A percentile compares a stretch with the other conserved stretches of the same genome.
Conservation (phyloP, 106 monocot species). For the Platanthera zijinensis region DNA sequence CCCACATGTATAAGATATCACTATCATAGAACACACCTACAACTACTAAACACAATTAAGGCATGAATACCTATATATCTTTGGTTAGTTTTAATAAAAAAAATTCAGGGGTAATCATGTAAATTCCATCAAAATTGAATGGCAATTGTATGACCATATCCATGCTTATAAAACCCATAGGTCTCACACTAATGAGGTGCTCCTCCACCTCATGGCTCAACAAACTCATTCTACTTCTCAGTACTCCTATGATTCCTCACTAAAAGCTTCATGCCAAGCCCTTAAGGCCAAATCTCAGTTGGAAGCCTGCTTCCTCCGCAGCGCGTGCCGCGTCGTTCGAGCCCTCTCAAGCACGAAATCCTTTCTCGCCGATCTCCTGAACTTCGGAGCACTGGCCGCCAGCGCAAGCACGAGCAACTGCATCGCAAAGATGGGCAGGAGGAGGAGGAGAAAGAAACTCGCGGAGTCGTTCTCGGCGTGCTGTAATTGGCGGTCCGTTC, state of each 20-base stretch:
- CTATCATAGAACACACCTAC: neutral
- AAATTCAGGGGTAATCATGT: neutral
- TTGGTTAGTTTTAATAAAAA: neutral
- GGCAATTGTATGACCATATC: neutral
- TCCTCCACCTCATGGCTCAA: slow-evolving; percentile 29
- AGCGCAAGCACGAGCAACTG: slow-evolving; percentile 8
- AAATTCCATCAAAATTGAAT: neutral
- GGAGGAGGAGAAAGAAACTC: slow-evolving; percentile 14
- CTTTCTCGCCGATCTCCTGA: slow-evolving; percentile 23
- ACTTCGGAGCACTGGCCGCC: neutral
- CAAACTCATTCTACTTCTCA: slow-evolving; percentile 15
- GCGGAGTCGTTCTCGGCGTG: slow-evolving; percentile 14
- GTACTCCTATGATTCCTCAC: slow-evolving; percentile 15
- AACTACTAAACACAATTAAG: neutral
- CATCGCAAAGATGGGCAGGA: slow-evolving; percentile 19
- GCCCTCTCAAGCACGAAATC: slow-evolving; percentile 35
- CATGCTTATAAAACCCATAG: neutral
- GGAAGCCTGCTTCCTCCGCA: slow-evolving; percentile 29
- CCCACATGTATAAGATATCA: neutral
- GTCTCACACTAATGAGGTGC: neutral
- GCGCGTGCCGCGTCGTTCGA: slow-evolving; percentile 22
- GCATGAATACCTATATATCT: neutral
- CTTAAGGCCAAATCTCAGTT: neutral
- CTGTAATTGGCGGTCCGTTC: slow-evolving; percentile 31
- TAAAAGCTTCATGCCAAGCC: slow-evolving; percentile 1